Base-by-base conservation (phyloP, 352 stramenopile species). In the Globisporangium echinulatum region DNA sequence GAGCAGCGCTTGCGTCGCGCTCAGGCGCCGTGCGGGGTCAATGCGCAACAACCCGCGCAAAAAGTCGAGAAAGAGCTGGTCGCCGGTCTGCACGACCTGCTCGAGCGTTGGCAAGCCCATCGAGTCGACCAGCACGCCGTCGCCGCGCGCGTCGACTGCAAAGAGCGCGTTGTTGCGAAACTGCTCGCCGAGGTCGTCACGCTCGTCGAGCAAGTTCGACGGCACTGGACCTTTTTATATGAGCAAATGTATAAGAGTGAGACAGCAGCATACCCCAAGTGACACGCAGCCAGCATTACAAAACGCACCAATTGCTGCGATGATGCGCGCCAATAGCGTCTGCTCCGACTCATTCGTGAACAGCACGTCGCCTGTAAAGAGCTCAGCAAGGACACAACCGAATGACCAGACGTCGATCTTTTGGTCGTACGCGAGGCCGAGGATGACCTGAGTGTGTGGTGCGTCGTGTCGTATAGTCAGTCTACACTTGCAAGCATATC, bases 291-390 rank as follows among this genome's bases (percentile, higher is more conserved):
- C 19, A 2, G 19, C 19, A 1, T 1, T 25, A 25, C 19, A 8
- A 33, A 8, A 66, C 79, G 49, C 49, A 87, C 84, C 82, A 40
- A 92, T 75, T 47, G 79, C 82, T 37, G 74, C 74, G 33, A 91
- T 67, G 63, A 99, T 98, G 43, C 90, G 76, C 64, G 92, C 94
- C 40, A 99, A 77, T 63, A 99, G 92, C 9, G 87, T 92, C 54
- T 96, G 86, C 63, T 96, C 83, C 57, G 73, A 84, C 61, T 96
- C 83, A 64, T 94, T 92, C 40, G 83, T 75, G 65, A 97, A 97
- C 0, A 97, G 66, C 40, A 93, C 85, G 49, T 88, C 72, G n/a
- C 89, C 89, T 10, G 85, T 93, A 65, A 87, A 92, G 48, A 96
- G 75, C 63, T 97, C 89, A 19, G 81, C 87, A 13, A 96, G 64